Percentiles rank a stretch among this genome's conserved stretches.
phyloP scores from a whole-genome alignment of 306 rosid genomes.

The Quercus mongolica region DNA sequence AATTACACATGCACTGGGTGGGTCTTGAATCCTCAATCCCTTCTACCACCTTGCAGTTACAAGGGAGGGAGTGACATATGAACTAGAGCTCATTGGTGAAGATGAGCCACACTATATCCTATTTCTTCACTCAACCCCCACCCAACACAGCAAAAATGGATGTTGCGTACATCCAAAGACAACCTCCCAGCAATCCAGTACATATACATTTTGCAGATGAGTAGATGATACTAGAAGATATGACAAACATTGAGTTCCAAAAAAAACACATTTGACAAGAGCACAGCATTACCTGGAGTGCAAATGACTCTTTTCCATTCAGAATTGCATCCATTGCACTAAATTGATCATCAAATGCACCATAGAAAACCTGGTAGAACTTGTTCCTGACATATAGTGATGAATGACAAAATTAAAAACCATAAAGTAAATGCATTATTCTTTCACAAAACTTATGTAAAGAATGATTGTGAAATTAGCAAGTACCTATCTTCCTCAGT shows the following conservation, averaged over 20 bases:
- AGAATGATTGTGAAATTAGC: conserved; percentile 16
- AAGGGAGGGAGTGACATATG: too few species aligned
- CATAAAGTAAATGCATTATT: conserved; percentile 21
- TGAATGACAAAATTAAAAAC: conserved; percentile 6
- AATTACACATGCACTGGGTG: too few species aligned
- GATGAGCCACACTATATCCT: neutral
- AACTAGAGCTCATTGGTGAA: too few species aligned
- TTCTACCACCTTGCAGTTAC: too few species aligned
- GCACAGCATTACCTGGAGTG: conserved; percentile 61
- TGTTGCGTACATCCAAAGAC: neutral
- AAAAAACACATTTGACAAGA: conserved; percentile 24
- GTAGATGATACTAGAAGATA: neutral
- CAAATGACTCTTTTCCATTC: conserved; percentile 77
- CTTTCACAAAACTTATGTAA: conserved; percentile 21
- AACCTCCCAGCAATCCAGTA: neutral
- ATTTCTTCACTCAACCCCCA: neutral
- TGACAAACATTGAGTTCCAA: conserved; percentile 17
- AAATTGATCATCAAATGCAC: conserved; percentile 82
- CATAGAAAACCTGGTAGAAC: conserved; percentile 72
- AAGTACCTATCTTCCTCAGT: conserved; percentile 68
- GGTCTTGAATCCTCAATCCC: too few species aligned
- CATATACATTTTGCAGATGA: neutral
- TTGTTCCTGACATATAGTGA: conserved; percentile 43
- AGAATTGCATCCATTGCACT: conserved; percentile 86
- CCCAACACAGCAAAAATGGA: neutral